These are phyloP conservation scores for Lepidium campestre DNA, from an alignment of 441 rosid species.

Conservation along the genomic window DNA sequence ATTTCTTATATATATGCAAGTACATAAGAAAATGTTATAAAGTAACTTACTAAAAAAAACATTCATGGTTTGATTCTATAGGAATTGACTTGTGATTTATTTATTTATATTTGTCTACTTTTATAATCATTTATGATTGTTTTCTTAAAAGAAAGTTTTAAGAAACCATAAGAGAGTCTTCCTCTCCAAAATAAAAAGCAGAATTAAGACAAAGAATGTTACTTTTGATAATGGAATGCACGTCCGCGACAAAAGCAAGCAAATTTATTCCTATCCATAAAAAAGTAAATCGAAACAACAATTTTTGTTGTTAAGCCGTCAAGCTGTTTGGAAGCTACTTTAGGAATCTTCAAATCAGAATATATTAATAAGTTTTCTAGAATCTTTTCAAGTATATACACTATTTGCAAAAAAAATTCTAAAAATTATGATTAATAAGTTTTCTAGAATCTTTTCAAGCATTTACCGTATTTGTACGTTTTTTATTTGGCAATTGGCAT, in stretches of 20 bases:
- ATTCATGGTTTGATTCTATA: neutral
- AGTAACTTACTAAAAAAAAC: neutral
- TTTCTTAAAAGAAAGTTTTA: neutral
- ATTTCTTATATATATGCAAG: neutral
- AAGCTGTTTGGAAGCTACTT: neutral
- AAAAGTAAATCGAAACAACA: neutral
- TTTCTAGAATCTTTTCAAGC: neutral
- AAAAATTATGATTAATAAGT: neutral
- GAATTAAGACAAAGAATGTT: neutral
- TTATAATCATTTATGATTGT: neutral
- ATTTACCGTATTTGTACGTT: neutral
- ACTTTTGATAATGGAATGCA: conserved; percentile 17
- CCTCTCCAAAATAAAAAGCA: neutral
- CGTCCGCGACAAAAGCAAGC: conserved; percentile 17
- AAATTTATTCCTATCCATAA: neutral
- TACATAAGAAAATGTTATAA: neutral
- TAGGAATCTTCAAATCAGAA: neutral
- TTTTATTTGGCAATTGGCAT: too few relatives aligned
- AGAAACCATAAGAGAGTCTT: neutral
- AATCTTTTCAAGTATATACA: neutral
- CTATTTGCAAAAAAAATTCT: too few relatives aligned
- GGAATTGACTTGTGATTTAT: neutral
- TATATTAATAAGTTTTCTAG: neutral
- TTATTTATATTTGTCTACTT: neutral
- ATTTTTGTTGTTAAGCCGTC: neutral